phyloP scores from a whole-genome alignment of 192 early-diverging fungal genomes.

The Pilobolus umbonatus region DNA sequence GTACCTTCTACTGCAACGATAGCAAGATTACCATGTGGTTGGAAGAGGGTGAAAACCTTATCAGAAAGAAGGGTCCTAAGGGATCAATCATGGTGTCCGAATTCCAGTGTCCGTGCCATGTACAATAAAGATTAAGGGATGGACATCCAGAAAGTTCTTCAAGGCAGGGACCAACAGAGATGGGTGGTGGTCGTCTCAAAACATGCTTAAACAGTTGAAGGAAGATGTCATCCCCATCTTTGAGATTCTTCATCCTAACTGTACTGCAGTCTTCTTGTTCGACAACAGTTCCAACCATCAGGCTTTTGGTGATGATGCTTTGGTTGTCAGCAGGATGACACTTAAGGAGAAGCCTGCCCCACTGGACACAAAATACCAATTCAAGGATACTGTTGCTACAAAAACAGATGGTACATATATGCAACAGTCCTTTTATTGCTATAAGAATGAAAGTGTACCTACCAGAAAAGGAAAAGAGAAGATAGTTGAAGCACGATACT shows the following conservation, averaged over 20 bases:
- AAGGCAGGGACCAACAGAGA: neutral
- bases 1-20: neutral
- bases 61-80: neutral
- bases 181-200: neutral
- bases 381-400: slow-evolving; percentile 4
- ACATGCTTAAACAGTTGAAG: neutral
- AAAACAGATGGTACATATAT: too few relatives aligned
- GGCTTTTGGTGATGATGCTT: slow-evolving; percentile 18
- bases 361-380: neutral
- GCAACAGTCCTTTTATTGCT: too few relatives aligned
- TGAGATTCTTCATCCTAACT: slow-evolving; percentile 6
- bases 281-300: slow-evolving; percentile 26
- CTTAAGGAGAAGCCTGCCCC: too few relatives aligned
- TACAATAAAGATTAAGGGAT: neutral
- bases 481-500: too few relatives aligned
- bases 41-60: neutral
- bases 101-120: slow-evolving; percentile 3
- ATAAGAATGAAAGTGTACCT: too few relatives aligned
- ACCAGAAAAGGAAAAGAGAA: too few relatives aligned
- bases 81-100: slow-evolving; percentile 3
- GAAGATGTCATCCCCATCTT: slow-evolving; percentile 14
- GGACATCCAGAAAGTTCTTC: neutral
- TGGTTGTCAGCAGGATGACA: slow-evolving; percentile 27
- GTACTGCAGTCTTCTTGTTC: slow-evolving; percentile 26
- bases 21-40: neutral